Evolutionary conservation across 1,139 yeast genomes (phyloP), one percentile per base, ranked within the genome.

Genomic region (Candida albicans): DNA sequence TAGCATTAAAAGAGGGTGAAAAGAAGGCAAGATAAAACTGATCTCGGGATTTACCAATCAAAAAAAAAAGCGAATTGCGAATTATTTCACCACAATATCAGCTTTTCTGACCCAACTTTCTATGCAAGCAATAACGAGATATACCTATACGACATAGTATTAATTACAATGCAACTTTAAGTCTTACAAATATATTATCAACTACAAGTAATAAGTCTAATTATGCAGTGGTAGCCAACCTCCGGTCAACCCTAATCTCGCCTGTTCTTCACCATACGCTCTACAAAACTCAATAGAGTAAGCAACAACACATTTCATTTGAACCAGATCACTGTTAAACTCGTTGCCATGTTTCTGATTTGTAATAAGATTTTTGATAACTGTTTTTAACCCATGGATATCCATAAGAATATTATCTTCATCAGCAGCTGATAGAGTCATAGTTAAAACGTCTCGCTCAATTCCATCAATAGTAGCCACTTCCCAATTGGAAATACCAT

Each of bases 401-500:
- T 62, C 62, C 4, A 71, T 52, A n/a, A 58, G 51, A 40, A 65
- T 62, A 28, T 67, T 68, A 1, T 72, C 67, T 26, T 57, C 56
- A 48, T 71, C 77, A 5, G 69, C 57, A 15, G 67, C 58, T 2
- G 74, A 67, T n/a, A 64, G 53, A 22, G 70, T 48, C 33, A 72
- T 46, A 0, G 71, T 62, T 46, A 69, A 34, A 34, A 59, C 52
- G 52, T 70, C 76, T 24, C n/a, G 3, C 56, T 60, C 9, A 53
- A 51, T 6, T 27, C 14, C 2, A 15, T 12, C n/a, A 35, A 37
- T n/a, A 45, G 44, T 3, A 46, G 51, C 44, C 9, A 35, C 14
- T 30, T 46, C 43, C 73, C 73, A 68, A n/a, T 50, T 47, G 1
- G 72, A 60, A 14, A 70, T 57, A 4, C 73, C 73, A 52, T 69